These are phyloP conservation scores for Cicer pinnatifidum DNA, from an alignment of 306 rosid genomes.

Conservation along the genomic window DNA sequence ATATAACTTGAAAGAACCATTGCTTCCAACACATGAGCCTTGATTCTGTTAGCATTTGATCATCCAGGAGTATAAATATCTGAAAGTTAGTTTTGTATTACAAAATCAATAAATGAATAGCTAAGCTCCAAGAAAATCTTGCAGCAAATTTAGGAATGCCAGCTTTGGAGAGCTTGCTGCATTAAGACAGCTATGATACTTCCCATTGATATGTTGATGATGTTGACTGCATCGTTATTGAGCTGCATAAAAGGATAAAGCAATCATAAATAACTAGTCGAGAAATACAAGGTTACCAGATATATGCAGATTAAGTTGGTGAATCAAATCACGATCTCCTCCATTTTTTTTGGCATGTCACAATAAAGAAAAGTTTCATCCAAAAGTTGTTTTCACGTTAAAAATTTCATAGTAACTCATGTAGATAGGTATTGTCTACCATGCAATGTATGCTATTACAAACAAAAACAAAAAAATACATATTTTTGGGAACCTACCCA, in stretches of 20 bases:
- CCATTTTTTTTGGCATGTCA: background rate
- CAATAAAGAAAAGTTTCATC: conserved; percentile 18
- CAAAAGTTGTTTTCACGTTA: background rate
- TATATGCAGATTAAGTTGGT: conserved; percentile 5
- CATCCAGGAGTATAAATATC: conserved; percentile 10
- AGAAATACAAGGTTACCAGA: conserved; percentile 22
- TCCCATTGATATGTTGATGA: conserved; percentile 91
- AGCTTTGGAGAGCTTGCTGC: conserved; percentile 69
- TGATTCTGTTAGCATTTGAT: conserved; percentile 13
- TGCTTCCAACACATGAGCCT: conserved; percentile 13
- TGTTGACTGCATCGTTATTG: conserved; percentile 81
- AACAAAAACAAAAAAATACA: background rate
- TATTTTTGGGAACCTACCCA: conserved; percentile 67
- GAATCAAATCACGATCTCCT: background rate
- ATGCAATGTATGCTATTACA: background rate
- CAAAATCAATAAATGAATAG: conserved; percentile 1
- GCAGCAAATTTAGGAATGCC: conserved; percentile 43
- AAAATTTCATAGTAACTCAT: conserved; percentile 7
- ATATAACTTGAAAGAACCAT: conserved; percentile 24
- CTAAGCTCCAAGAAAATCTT: conserved; percentile 9
- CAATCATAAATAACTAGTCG: conserved; percentile 7
- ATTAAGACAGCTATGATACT: conserved; percentile 81
- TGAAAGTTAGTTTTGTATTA: conserved; percentile 23
- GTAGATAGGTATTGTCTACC: conserved; percentile 4
- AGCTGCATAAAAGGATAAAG: conserved; percentile 66